Base-by-base conservation (phyloP, 23 red algal species). In the Agarophyton chilense region DNA sequence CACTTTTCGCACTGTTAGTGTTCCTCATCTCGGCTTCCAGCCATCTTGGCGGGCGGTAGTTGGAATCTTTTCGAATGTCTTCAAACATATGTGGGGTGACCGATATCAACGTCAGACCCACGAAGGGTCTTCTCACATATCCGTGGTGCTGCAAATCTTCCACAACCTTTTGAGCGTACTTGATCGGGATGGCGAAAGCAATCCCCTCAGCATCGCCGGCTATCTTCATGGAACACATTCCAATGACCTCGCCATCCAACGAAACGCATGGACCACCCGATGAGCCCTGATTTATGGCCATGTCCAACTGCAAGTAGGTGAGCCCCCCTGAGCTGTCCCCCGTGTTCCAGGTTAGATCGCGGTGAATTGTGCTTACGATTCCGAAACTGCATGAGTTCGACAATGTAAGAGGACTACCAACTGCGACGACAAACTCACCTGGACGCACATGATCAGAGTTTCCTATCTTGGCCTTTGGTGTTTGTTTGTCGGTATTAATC, bases 251-350 rank as follows among this genome's bases (percentile, higher is more conserved):
- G 52, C 95, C 95, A 81, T 98, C 95, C 46, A 98, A 81, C 36
- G 93, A 91, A 51, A 98, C 78, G 49, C 93, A 84, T 39, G 95
- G 95, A 19, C 95, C 95, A 52, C 95, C 95, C 21, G 88, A 93
- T 41, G 88, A 94, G n/a, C 95, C 95, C 74, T 94, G 83, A 63
- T 98, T 98, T 56, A 98, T 98, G 52, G 95, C 95, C 32, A 93
- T 91, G 71, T 98, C 95, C 24, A 93, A 71, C 83, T 98, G 95
- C 81, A 98, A 79, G 38, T 94, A 98, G 7, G 95, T 93, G 43
- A 92, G 58, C n/a, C 91, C 89, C 8, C 83, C 95, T 19, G 84
- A 88, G 33, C 24, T 57, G 45, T 77, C 70, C 18, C 84, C 68
- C 9, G 67, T 88, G 52, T n/a, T 65, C 31, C 32, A 56, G 0